Evolutionary conservation across 2,329 filamentous ascomycete species (phyloP).

Genomic region (Podosphaera xanthii): DNA sequence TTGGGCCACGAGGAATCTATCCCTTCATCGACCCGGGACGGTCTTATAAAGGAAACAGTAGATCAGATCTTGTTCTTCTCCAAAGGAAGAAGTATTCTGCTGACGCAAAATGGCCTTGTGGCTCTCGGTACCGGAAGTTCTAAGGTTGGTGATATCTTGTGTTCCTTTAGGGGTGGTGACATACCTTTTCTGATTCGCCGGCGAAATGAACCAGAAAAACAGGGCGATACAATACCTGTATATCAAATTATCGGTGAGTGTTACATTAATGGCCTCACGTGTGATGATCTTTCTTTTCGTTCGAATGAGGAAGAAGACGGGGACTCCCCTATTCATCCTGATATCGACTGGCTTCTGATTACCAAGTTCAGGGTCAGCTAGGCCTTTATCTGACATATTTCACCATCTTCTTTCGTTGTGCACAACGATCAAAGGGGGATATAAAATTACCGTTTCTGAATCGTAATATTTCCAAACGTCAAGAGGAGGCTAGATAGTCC

Average conservation of each 20-base stretch:
- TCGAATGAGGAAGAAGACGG: background rate
- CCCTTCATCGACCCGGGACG: background rate
- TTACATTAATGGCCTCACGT: constrained; percentile 3
- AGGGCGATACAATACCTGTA: background rate
- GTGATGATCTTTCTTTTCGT: constrained; percentile 6
- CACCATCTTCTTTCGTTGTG: too few species aligned
- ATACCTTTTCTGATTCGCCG: constrained; percentile 1
- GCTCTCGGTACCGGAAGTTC: constrained; percentile 1
- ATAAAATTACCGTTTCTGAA: too few species aligned
- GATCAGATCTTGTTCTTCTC: background rate
- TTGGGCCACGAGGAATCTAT: background rate
- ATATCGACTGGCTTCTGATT: too few species aligned
- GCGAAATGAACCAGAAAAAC: background rate
- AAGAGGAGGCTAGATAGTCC: too few species aligned
- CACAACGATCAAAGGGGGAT: too few species aligned
- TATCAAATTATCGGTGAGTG: constrained; percentile 1
- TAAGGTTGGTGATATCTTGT: constrained; percentile 1
- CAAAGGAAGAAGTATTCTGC: constrained; percentile 1
- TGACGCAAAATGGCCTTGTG: constrained; percentile 2
- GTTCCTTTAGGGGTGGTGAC: constrained; percentile 2
- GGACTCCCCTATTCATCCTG: too few species aligned
- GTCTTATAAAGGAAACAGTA: background rate
- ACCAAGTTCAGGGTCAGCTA: too few species aligned
- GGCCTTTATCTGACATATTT: too few species aligned
- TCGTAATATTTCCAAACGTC: too few species aligned